Percentiles rank a stretch among this genome's conserved stretches.
Evolutionary conservation across 352 stramenopile species (phyloP).

Genomic region (Phytophthora cryptogea): DNA sequence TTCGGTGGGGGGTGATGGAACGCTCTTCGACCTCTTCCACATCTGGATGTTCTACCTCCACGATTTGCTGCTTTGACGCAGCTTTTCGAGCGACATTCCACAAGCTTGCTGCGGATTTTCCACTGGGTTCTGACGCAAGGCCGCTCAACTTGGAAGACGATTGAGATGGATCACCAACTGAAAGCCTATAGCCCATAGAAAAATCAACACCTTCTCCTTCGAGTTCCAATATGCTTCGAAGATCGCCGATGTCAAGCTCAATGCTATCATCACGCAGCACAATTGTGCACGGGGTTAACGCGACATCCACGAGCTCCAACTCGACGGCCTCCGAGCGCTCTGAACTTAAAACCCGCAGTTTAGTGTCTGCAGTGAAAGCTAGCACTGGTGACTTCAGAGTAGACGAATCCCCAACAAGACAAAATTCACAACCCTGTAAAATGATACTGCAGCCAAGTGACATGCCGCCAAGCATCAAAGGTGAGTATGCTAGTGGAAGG

Average conservation of each 20-base stretch:
- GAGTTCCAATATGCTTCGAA: slow-evolving; percentile 82
- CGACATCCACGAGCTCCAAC: slow-evolving; percentile 79
- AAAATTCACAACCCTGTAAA: slow-evolving; percentile 71
- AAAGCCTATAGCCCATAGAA: slow-evolving; percentile 72
- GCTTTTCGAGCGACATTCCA: slow-evolving; percentile 65
- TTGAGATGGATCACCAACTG: slow-evolving; percentile 44
- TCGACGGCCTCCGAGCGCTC: slow-evolving; percentile 69
- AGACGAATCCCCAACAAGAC: slow-evolving; percentile 74
- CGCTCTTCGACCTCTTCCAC: slow-evolving; percentile 43
- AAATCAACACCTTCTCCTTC: slow-evolving; percentile 88
- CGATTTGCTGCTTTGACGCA: slow-evolving; percentile 59
- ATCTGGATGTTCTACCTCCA: slow-evolving; percentile 61
- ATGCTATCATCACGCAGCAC: slow-evolving; percentile 68
- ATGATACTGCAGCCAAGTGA: slow-evolving; percentile 55
- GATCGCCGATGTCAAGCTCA: slow-evolving; percentile 70
- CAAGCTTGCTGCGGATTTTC: slow-evolving; percentile 49
- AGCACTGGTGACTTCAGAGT: slow-evolving; percentile 78
- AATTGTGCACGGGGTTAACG: slow-evolving; percentile 76
- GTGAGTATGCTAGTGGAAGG: slow-evolving; percentile 68
- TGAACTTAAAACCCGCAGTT: slow-evolving; percentile 64
- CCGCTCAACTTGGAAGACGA: slow-evolving; percentile 24
- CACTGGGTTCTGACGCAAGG: slow-evolving; percentile 4
- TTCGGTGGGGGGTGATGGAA: slow-evolving; percentile 23
- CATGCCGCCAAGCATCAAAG: slow-evolving; percentile 63
- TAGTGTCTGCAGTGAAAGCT: slow-evolving; percentile 80